Base-by-base conservation (phyloP, 768 basidiomycete genomes). In the Glaciozyma antarctica region DNA sequence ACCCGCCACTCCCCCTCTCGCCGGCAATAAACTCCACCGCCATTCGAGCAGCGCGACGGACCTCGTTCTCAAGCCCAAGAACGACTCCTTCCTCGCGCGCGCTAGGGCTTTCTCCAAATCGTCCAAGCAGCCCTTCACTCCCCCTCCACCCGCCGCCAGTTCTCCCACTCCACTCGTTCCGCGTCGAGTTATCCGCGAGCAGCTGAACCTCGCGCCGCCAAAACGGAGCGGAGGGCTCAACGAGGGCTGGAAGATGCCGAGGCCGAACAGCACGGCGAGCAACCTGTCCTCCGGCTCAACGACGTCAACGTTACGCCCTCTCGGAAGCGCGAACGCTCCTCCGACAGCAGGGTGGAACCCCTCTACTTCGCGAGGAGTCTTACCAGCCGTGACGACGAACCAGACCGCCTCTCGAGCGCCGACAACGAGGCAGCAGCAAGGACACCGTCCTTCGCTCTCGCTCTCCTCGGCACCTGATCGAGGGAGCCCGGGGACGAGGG, bases 391-490 rank as follows among this genome's bases (percentile, higher is more conserved):
- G 47, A 24, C 47, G 47, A 21, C n/a, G 21, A 54, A 30, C 28
- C 17, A 16, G 13, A 54, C 28, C 2, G 21, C 28, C 16, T 19
- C 24, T 26, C 53, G 6, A 26, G n/a, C 49, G 8, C 49, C 49
- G 24, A 51, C 49, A 15, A n/a, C 24, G 17, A 4, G 24, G 6
- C 53, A 54, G 53, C 53, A 54, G 30, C 53, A 54, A 32, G 60
- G 59, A 0, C 68, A 69, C n/a, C 61, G 68, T 0, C 68, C 68
- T 5, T 63, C 62, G 21, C 48, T 61, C 28, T 69, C 68, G 5
- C 68, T 69, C 19, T 65, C 64, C 9, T 69, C 68, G 17, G 53
- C 63, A 58, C 57, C 63, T 34, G 61, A 47, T 55, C 52, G n/a
- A 19, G 34, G 44, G 9, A 2, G 16, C 10, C 28, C 22, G 0